Percentiles rank a stretch among this genome's conserved stretches.
Conservation (phyloP, 2,329 filamentous ascomycete genomes). For the Colletotrichum gloeosporioides region DNA sequence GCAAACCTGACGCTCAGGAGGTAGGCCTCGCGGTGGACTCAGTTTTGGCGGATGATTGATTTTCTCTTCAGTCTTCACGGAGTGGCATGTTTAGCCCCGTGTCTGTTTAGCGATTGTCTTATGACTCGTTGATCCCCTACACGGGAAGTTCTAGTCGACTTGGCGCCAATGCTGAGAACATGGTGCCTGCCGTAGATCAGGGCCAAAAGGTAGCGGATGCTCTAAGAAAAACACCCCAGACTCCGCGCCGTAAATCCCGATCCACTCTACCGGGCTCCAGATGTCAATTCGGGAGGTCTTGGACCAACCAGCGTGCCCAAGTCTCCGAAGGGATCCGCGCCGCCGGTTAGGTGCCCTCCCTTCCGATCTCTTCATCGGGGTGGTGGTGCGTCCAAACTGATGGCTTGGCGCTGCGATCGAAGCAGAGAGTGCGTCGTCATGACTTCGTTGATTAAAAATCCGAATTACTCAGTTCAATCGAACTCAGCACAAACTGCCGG, state of each 20-base stretch:
- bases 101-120: not conserved
- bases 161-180: not conserved
- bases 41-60: not conserved
- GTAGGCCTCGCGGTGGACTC: not conserved
- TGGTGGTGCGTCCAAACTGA: slow-evolving; percentile 8
- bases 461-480: not conserved
- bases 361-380: not conserved
- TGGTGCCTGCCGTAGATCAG: not conserved
- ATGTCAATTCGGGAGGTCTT: not conserved
- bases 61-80: not conserved
- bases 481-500: not conserved
- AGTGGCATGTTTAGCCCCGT: not conserved
- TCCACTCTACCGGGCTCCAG: not conserved
- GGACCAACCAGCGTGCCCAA: not conserved
- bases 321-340: not conserved
- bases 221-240: not conserved
- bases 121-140: slow-evolving; percentile 2
- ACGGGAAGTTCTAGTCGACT: not conserved
- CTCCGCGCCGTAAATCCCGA: not conserved
- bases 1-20: not conserved
- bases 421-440: not conserved
- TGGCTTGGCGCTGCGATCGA: slow-evolving; percentile 1
- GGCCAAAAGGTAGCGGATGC: not conserved
- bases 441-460: not conserved
- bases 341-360: not conserved